Evolutionary conservation across 805 yeast genomes (phyloP), one percentile per base, ranked within the genome.

Genomic region (Kazachstania viticola): DNA sequence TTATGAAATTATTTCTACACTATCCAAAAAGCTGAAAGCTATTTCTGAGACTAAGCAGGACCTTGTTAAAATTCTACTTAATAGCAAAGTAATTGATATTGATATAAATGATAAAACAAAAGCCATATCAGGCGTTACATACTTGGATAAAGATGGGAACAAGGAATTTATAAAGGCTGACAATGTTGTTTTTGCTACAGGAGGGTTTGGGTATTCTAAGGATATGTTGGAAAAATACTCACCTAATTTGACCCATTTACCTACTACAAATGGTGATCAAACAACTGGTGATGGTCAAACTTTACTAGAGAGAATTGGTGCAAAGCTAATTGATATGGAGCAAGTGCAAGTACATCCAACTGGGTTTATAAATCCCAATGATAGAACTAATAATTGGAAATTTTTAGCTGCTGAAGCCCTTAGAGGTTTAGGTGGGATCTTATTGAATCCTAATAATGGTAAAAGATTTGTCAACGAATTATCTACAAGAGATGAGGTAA

Each of bases 301-400:
- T 19, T 45, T 72, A 9, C 58, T 71, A 13, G 57, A 53, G 16
- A 60, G 57, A n/a, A 44, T 66, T 22, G 67, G 67, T 24, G 78
- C 73, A 5, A 56, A 62, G 12, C 48, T 71, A 35, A 60, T 71
- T 13, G 72, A 72, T 43, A 72, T 73, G 77, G 69, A 68, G 29
- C 67, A 72, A 43, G 55, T 73, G n/a, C 80, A 73, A 48, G 63
- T 73, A 8, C 79, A 73, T 44, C 79, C 79, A 25, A 73, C 79
- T 5, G 79, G 79, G 1, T 73, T 72, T 46, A 56, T 73, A 25
- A 67, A 68, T 29, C 61, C 62, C 6, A 49, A 50, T 13, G 60
- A 66, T 25, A 58, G 58, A 11, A 44, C 44, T 4, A 60, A 49
- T 36, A 61, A 59, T 36, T 65, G 67, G 66, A 72, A 72, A 45